Base-by-base conservation (phyloP, 441 rosid species). In the Adansonia rubrostipa region DNA sequence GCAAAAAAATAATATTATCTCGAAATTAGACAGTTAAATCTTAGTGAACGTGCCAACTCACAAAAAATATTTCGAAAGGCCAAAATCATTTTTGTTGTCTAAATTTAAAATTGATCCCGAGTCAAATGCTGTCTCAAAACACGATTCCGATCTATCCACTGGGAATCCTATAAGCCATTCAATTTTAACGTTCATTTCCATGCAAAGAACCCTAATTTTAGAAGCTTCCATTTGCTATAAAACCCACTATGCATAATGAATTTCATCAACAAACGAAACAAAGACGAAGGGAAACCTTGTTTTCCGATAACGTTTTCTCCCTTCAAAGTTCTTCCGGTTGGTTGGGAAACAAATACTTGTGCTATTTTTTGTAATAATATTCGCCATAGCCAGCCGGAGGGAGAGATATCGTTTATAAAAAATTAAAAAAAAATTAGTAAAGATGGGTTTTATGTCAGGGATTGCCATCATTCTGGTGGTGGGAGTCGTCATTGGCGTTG, bases 381-480 rank as follows among this genome's bases (percentile, higher is more conserved):
- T 10, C 45, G 6, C 66, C 66, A 24, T n/a, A 33, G 36, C 36
- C 4, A 71, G 58, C 42, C 15, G 77, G 84, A 81, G 83, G 84
- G 81, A 84, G 83, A 58, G 63, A 58, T 8, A 78, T 51, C n/a
- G 42, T 40, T 42, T 13, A 22, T 50, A 15, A 76, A 71, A 64
- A 57, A 1, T 17, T 1, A 10, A 24, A 24, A 19, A 68, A 56
- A 78, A n/a, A 51, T 11, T 51, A 11, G 15, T 15, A 13, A 51
- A 51, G n/a, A 51, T 51, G 56, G 15, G 57, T n/a, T 14, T 14
- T 53, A 90, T 92, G 8, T 83, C 94, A n/a, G 92, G 81, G 67
- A 73, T 93, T 73, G 92, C 95, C 68, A 76, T 93, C 56, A 85
- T 92, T 33, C 84, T 93, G 19, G 87, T 93, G 17, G 88, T 90